Conservation (phyloP, 768 basidiomycete species). For the Phanerodontia chrysosporium region DNA sequence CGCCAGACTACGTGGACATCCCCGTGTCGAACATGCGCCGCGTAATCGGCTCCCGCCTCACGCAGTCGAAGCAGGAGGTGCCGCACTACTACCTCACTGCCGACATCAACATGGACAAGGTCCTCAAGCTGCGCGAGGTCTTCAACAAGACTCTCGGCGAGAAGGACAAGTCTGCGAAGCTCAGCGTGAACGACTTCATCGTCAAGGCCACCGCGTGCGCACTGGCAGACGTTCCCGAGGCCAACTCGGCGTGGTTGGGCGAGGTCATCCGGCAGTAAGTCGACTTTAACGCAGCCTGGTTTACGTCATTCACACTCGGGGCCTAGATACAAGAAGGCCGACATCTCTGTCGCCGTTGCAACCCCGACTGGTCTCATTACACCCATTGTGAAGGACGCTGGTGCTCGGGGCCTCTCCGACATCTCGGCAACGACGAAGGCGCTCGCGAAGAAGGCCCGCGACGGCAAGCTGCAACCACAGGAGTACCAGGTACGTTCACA, state of each 20-base stretch:
- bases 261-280: conserved; percentile 92
- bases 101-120: conserved; percentile 95
- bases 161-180: conserved; percentile 87
- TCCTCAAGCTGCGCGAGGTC: conserved; percentile 87
- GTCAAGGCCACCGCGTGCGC: conserved; percentile 93
- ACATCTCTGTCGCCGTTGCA: conserved; percentile 95
- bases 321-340: conserved; percentile 87
- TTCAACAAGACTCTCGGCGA: conserved; percentile 88
- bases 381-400: conserved; percentile 92
- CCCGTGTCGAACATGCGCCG: conserved; percentile 94
- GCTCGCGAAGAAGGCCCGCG: conserved; percentile 92
- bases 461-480: conserved; percentile 89
- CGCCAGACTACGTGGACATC: conserved; percentile 79
- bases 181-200: conserved; percentile 98
- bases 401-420: conserved; percentile 85
- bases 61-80: conserved; percentile 90
- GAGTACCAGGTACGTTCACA: conserved; percentile 83
- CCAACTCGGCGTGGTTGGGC: conserved; percentile 96
- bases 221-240: conserved; percentile 92
- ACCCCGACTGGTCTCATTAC: conserved; percentile 96
- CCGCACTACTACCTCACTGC: conserved; percentile 97
- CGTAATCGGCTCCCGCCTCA: conserved; percentile 84
- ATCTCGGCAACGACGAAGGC: conserved; percentile 92
- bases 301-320: not conserved
- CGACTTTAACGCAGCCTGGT: not conserved